A percentile compares a stretch with the other conserved stretches of the same genome.
Conservation (phyloP, 768 basidiomycete genomes). For the Lepiota venenata region DNA sequence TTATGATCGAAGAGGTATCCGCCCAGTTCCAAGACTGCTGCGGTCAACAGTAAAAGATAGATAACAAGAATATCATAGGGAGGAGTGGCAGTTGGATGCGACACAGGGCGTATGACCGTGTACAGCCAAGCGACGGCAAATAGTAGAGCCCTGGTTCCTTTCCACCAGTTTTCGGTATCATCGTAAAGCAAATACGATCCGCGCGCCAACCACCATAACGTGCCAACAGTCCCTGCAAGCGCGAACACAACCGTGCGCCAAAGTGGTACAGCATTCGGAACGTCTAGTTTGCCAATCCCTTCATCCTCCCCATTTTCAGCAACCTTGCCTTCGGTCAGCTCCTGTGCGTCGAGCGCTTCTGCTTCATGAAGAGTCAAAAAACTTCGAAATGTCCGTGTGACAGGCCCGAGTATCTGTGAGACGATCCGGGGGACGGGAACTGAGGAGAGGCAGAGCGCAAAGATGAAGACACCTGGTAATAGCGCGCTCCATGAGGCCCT, state of each 20-base stretch:
- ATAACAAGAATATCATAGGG: slow-evolving; percentile 63
- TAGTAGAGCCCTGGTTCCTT: slow-evolving; percentile 27
- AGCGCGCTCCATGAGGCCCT: slow-evolving; percentile 51
- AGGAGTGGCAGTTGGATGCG: slow-evolving; percentile 50
- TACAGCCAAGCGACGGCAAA: slow-evolving; percentile 65
- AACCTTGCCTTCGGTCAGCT: slow-evolving; percentile 17
- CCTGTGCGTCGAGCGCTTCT: slow-evolving; percentile 38
- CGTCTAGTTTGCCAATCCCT: slow-evolving; percentile 17
- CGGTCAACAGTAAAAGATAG: slow-evolving; percentile 45
- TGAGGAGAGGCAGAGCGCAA: slow-evolving; percentile 34
- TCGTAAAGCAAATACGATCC: slow-evolving; percentile 53
- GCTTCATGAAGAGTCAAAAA: slow-evolving; percentile 56
- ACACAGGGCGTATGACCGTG: slow-evolving; percentile 51
- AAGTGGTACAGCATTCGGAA: slow-evolving; percentile 32
- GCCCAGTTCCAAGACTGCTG: slow-evolving; percentile 47
- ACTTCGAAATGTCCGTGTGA: slow-evolving; percentile 30
- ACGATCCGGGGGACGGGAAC: slow-evolving; percentile 26
- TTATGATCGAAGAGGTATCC: slow-evolving; percentile 50
- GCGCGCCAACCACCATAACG: slow-evolving; percentile 54
- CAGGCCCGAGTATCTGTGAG: slow-evolving; percentile 20
- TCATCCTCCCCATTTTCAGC: slow-evolving; percentile 20
- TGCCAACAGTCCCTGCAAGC: slow-evolving; percentile 51
- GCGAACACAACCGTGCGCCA: slow-evolving; percentile 63
- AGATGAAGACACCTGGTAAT: slow-evolving; percentile 43
- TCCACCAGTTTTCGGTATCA: slow-evolving; percentile 19